Conservation (phyloP, 441 rosid genomes). For the Omphalea diandra region DNA sequence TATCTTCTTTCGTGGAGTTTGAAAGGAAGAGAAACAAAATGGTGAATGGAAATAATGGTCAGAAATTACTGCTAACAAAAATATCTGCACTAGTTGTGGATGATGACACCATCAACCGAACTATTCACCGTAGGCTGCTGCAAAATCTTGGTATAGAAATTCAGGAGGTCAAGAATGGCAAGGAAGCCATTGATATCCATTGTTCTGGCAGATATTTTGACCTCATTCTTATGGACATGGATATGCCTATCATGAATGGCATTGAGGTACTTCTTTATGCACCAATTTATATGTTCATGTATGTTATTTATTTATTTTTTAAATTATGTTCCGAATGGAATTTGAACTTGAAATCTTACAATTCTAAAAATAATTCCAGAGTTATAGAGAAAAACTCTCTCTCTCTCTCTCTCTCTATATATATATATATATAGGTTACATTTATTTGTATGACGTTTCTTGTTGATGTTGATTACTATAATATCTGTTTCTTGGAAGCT, state of each 20-base stretch:
- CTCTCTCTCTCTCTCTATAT: too few relatives aligned
- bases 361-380: too few relatives aligned
- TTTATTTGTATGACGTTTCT: too few relatives aligned
- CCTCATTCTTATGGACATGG: conserved; percentile 83
- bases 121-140: conserved; percentile 47
- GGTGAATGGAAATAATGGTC: not conserved
- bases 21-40: not conserved
- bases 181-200: conserved; percentile 71
- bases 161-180: conserved; percentile 54
- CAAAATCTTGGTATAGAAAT: conserved; percentile 47
- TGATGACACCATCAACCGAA: conserved; percentile 46
- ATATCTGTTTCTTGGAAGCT: not conserved
- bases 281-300: too few relatives aligned
- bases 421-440: too few relatives aligned
- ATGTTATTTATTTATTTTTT: too few relatives aligned
- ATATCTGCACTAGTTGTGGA: conserved; percentile 68
- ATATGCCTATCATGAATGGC: conserved; percentile 93
- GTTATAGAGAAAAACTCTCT: too few relatives aligned
- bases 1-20: conserved; percentile 10
- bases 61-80: conserved; percentile 1
- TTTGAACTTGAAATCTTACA: too few relatives aligned
- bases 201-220: conserved; percentile 57
- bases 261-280: conserved; percentile 53
- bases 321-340: too few relatives aligned
- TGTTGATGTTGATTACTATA: not conserved